phyloP scores from a whole-genome alignment of 192 early-diverging fungal genomes.

The Gorgonomyces haynaldii region DNA sequence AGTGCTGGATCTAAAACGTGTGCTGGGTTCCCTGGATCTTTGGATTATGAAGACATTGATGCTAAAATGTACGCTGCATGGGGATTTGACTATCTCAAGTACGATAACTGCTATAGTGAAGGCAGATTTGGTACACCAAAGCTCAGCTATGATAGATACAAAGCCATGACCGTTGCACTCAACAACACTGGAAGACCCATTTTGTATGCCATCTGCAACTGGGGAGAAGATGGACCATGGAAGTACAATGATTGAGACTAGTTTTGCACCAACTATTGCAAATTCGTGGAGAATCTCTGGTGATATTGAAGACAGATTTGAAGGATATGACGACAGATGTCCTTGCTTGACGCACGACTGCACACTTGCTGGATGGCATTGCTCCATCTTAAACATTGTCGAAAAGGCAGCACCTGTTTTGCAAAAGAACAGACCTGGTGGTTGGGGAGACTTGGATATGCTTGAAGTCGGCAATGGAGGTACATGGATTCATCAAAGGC shows the following conservation, averaged over 20 bases:
- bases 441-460: conserved; percentile 46
- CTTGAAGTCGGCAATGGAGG: conserved; percentile 42
- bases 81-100: conserved; percentile 52
- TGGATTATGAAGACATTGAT: conserved; percentile 33
- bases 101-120: conserved; percentile 46
- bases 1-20: conserved; percentile 39
- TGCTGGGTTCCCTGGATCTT: conserved; percentile 32
- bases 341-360: conserved; percentile 16
- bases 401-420: conserved; percentile 11
- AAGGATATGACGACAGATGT: conserved; percentile 7
- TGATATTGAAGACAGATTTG: conserved; percentile 17
- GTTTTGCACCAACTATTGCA: conserved; percentile 20
- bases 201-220: conserved; percentile 34
- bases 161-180: conserved; percentile 29
- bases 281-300: conserved; percentile 28
- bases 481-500: too few species aligned
- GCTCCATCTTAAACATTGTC: conserved; percentile 22
- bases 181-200: conserved; percentile 32
- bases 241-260: too few species aligned
- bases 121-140: conserved; percentile 21
- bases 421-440: conserved; percentile 24
- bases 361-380: conserved; percentile 8
- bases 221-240: conserved; percentile 36
- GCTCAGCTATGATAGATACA: conserved; percentile 17
- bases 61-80: conserved; percentile 35